phyloP scores from a whole-genome alignment of 2,329 filamentous ascomycete genomes.

The Fusarium anthophilum region DNA sequence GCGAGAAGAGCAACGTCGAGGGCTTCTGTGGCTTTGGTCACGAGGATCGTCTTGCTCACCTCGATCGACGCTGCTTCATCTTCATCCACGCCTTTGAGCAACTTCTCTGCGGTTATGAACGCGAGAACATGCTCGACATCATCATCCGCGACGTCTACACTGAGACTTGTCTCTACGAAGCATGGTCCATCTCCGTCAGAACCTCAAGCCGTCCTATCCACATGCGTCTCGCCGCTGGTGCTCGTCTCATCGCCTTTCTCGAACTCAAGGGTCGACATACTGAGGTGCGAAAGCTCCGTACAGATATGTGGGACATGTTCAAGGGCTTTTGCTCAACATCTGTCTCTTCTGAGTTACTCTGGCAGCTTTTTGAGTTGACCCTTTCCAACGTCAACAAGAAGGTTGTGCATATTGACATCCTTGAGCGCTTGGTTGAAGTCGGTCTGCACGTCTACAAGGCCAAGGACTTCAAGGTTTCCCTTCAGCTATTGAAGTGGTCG shows the following conservation, averaged over 20 bases:
- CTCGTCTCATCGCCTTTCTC: background rate
- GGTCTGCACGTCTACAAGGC: background rate
- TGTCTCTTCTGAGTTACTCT: background rate
- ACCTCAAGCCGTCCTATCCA: background rate
- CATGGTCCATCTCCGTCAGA: background rate
- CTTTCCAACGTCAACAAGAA: background rate
- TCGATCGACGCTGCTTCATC: background rate
- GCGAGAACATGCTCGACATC: conserved; percentile 1
- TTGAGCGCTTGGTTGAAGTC: background rate
- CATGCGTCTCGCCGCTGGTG: background rate
- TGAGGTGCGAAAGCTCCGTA: background rate
- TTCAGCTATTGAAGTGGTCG: background rate
- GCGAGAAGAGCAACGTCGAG: background rate
- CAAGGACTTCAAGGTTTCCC: background rate
- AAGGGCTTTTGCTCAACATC: background rate
- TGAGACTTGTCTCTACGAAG: background rate
- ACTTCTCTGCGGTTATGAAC: background rate
- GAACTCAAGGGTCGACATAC: background rate
- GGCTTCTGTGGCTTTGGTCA: background rate
- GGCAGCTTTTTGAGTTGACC: background rate
- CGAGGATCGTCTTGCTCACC: background rate
- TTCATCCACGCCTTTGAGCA: background rate
- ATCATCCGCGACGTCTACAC: conserved; percentile 3
- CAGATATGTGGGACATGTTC: conserved; percentile 5
- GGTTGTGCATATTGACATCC: background rate